Percentiles rank a stretch among this genome's conserved stretches.
Evolutionary conservation across 805 yeast species (phyloP).

Genomic region (Saturnispora quitensis): DNA sequence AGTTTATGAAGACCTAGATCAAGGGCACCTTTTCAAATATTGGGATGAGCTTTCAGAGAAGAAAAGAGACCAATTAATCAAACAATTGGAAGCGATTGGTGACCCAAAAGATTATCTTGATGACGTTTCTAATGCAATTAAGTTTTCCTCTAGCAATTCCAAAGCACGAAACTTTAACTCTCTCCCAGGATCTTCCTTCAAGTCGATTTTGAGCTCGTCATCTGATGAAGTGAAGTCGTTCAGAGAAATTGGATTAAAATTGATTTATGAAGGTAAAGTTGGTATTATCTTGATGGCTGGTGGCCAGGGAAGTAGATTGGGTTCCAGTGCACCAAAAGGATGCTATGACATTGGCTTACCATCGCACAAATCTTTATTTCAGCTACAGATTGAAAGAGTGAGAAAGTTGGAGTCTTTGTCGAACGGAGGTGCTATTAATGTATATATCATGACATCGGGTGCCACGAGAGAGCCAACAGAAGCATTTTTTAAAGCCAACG

Average conservation of each 20-base stretch:
- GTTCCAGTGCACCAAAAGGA: conserved; percentile 87
- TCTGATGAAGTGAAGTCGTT: conserved; percentile 25
- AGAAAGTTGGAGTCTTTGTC: conserved; percentile 53
- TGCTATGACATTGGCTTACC: conserved; percentile 85
- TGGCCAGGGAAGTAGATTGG: conserved; percentile 95
- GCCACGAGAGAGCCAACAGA: conserved; percentile 78
- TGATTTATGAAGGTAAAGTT: conserved; percentile 64
- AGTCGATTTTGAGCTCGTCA: conserved; percentile 34
- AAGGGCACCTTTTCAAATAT: conserved; percentile 42
- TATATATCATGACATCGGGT: conserved; percentile 94
- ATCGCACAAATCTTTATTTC: conserved; percentile 75
- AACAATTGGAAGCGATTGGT: conserved; percentile 33
- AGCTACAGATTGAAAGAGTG: conserved; percentile 86
- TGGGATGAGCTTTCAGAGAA: conserved; percentile 31
- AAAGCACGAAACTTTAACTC: conserved; percentile 31
- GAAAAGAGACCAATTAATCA: conserved; percentile 30
- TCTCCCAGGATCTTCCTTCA: conserved; percentile 47
- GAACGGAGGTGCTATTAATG: conserved; percentile 37
- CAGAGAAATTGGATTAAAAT: conserved; percentile 46
- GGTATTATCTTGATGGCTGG: conserved; percentile 95
- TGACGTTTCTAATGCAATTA: conserved; percentile 40
- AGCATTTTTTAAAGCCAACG: conserved; percentile 48
- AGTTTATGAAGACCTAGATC: conserved; percentile 38
- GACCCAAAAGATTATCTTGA: conserved; percentile 34
- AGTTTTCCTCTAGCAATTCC: conserved; percentile 23